Percentiles rank a stretch among this genome's conserved stretches.
phyloP scores from a whole-genome alignment of 768 basidiomycete species.

The Leucogyrophana mollusca region DNA sequence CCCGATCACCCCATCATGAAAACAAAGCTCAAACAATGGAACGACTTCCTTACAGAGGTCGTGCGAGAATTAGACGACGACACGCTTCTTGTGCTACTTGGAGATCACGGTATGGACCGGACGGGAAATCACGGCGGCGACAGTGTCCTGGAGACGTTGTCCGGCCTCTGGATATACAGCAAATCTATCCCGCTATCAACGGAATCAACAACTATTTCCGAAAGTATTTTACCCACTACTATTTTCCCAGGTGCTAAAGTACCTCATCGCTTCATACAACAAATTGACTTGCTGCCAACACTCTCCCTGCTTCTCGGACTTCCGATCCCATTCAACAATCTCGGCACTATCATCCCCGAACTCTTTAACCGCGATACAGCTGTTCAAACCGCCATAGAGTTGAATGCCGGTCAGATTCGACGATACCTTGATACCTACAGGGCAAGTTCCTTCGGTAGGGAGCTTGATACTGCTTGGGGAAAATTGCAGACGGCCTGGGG shows the following conservation, averaged over 20 bases:
- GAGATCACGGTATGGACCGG: constrained; percentile 97
- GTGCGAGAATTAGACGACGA: constrained; percentile 79
- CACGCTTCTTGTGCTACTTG: constrained; percentile 87
- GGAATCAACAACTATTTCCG: constrained; percentile 37
- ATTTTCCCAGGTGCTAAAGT: constrained; percentile 58
- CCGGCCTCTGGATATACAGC: constrained; percentile 91
- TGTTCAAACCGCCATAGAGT: constrained; percentile 57
- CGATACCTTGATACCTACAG: constrained; percentile 79
- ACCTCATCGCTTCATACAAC: constrained; percentile 70
- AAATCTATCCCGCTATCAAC: constrained; percentile 57
- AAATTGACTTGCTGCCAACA: constrained; percentile 91
- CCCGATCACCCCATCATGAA: constrained; percentile 87
- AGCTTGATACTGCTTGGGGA: constrained; percentile 68
- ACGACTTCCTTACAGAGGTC: constrained; percentile 68
- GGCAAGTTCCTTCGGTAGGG: constrained; percentile 62
- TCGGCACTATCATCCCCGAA: constrained; percentile 90
- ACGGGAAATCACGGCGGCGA: constrained; percentile 97
- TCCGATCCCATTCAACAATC: constrained; percentile 94
- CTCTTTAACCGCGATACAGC: constrained; percentile 62
- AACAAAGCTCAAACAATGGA: constrained; percentile 86
- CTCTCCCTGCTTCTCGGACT: constrained; percentile 87
- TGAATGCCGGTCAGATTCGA: constrained; percentile 76
- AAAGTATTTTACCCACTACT: constrained; percentile 49
- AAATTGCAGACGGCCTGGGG: constrained; percentile 48
- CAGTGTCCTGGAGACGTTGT: constrained; percentile 76